Percentiles rank a stretch among this genome's conserved stretches.
Conservation (phyloP, 1,139 yeast genomes). For the Pichia sp. region DNA sequence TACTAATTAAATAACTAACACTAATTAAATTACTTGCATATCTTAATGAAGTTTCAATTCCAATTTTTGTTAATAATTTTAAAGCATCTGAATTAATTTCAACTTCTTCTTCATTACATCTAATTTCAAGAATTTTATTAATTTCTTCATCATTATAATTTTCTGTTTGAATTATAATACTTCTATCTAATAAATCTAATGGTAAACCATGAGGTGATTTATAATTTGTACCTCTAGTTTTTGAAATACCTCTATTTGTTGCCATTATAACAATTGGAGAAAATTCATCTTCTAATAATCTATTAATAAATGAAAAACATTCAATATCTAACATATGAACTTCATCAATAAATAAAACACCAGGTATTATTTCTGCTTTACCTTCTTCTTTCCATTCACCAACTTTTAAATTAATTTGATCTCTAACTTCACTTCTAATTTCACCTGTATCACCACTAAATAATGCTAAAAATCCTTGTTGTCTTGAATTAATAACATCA, state of each 20-base stretch:
- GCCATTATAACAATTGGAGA: constrained; percentile 99
- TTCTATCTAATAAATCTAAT: constrained; percentile 85
- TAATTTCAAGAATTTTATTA: constrained; percentile 73
- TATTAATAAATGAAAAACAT: constrained; percentile 89
- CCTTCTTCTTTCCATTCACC: constrained; percentile 99
- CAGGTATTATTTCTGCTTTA: constrained; percentile 97
- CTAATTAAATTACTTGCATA: constrained; percentile 89
- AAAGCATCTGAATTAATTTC: constrained; percentile 80
- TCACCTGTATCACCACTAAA: constrained; percentile 98
- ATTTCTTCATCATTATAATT: constrained; percentile 77
- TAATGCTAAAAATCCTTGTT: constrained; percentile 94
- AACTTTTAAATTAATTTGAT: constrained; percentile 93
- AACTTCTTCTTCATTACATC: constrained; percentile 96
- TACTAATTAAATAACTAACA: constrained; percentile 79
- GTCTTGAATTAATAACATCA: constrained; percentile 95
- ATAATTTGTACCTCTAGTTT: constrained; percentile 88
- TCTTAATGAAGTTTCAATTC: constrained; percentile 86
- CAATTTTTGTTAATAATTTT: constrained; percentile 85
- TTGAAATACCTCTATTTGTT: constrained; percentile 90
- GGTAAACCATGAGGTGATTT: constrained; percentile 97
- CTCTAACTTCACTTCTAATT: constrained; percentile 91
- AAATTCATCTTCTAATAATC: constrained; percentile 95
- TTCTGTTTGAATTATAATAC: constrained; percentile 84
- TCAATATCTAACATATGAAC: constrained; percentile 99
- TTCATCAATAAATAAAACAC: constrained; percentile 95